A percentile compares a stretch with the other conserved stretches of the same genome.
Evolutionary conservation across 768 basidiomycete genomes (phyloP).

Genomic region (Clavulina sp.): DNA sequence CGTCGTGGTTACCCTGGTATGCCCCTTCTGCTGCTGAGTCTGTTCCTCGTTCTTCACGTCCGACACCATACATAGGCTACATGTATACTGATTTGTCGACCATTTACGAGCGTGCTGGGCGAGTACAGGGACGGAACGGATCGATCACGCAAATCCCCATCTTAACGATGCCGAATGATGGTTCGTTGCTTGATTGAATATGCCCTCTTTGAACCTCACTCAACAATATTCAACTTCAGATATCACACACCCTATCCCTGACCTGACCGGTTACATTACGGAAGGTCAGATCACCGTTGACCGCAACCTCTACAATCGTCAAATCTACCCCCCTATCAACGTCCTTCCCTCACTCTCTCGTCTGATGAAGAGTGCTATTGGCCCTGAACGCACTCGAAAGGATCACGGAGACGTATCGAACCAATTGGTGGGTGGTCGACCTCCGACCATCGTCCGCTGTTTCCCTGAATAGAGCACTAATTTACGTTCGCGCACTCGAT

Average conservation of each 20-base stretch:
- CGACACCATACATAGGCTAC: conserved; percentile 33
- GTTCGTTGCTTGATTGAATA: conserved; percentile 28
- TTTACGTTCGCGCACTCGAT: background rate
- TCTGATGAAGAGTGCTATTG: conserved; percentile 99
- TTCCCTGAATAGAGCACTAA: background rate
- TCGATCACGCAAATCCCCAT: conserved; percentile 99
- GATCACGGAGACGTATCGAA: conserved; percentile 99
- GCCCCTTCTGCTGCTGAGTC: conserved; percentile 13
- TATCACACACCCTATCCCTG: conserved; percentile 99
- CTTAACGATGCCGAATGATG: conserved; percentile 99
- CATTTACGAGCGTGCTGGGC: conserved; percentile 98
- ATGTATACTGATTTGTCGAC: conserved; percentile 99
- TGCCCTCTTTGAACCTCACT: background rate
- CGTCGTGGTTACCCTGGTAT: conserved; percentile 83
- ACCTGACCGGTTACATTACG: conserved; percentile 97
- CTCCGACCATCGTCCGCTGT: background rate
- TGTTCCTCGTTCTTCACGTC: conserved; percentile 20
- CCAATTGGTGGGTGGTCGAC: conserved; percentile 53
- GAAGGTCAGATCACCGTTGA: conserved; percentile 99
- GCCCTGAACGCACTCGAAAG: conserved; percentile 90
- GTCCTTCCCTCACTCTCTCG: conserved; percentile 96
- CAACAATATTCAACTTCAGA: conserved; percentile 30
- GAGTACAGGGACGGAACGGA: conserved; percentile 92
- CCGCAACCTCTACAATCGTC: conserved; percentile 88
- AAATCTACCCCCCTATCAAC: conserved; percentile 99